Conservation (phyloP, 305 asterid species). For the Solanum hybrid region DNA sequence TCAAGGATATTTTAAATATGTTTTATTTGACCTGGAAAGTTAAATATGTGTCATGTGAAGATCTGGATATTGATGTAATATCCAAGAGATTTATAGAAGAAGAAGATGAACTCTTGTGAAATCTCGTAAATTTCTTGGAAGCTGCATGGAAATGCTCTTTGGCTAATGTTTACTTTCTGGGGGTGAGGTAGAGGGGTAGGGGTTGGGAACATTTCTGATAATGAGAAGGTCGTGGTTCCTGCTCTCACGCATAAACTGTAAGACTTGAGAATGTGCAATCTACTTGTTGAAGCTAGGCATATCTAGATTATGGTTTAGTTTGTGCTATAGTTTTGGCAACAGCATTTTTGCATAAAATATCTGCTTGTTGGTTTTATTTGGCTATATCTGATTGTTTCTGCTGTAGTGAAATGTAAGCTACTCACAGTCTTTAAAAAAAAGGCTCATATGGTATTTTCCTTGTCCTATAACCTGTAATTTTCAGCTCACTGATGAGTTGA, state of each 20-base stretch:
- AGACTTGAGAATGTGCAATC: not conserved
- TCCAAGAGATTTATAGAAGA: not conserved
- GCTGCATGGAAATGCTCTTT: not conserved
- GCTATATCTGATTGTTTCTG: not conserved
- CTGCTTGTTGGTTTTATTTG: not conserved
- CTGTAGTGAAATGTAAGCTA: not conserved
- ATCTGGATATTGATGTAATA: not conserved
- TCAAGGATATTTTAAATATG: not conserved
- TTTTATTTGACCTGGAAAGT: not conserved
- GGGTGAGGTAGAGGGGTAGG: not conserved
- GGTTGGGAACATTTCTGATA: not conserved
- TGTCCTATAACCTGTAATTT: constrained; percentile 1
- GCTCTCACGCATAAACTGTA: not conserved
- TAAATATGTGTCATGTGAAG: not conserved
- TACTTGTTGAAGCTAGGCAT: not conserved
- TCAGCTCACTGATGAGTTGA: constrained; percentile 81
- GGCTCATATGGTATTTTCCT: constrained; percentile 14
- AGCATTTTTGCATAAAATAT: not conserved
- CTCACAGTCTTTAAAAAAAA: constrained; percentile 10
- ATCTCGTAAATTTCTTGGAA: not conserved
- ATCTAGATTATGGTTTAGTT: not conserved
- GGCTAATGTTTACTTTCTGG: not conserved
- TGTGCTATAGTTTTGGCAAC: not conserved
- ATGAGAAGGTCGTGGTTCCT: not conserved
- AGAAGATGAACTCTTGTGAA: not conserved